Conservation (phyloP, 441 rosid genomes). For the Eruca vesicaria region DNA sequence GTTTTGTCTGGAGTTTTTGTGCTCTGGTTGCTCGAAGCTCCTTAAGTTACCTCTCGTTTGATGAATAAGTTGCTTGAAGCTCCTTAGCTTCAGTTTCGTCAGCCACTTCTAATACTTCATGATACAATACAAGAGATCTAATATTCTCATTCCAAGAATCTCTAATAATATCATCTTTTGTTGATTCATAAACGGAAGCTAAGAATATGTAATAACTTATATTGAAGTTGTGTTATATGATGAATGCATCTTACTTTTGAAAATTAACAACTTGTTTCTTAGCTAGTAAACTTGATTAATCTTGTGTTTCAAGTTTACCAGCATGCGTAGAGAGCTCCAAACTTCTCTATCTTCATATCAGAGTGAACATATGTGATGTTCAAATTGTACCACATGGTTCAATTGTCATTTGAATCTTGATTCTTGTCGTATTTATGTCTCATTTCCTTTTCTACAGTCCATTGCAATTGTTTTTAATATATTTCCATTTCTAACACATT, state of each 20-base stretch:
- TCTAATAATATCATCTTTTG: not conserved
- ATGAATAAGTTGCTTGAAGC: not conserved
- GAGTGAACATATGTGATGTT: not conserved
- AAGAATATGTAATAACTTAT: not conserved
- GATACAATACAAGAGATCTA: not conserved
- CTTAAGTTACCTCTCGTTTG: slow-evolving; percentile 16
- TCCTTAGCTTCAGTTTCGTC: too few species aligned
- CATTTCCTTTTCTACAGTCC: not conserved
- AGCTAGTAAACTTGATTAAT: not conserved
- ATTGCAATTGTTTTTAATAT: too few species aligned
- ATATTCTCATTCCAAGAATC: not conserved
- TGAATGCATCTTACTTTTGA: not conserved
- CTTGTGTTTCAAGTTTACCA: not conserved
- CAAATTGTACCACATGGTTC: not conserved
- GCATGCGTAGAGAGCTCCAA: not conserved
- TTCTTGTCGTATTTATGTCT: not conserved
- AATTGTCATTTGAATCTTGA: not conserved
- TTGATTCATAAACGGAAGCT: not conserved
- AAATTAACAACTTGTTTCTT: not conserved
- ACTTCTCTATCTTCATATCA: not conserved
- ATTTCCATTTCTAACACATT: not conserved
- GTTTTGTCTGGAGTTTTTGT: slow-evolving; percentile 73
- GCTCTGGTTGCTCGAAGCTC: slow-evolving; percentile 60
- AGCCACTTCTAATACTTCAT: too few species aligned
- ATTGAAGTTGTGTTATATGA: not conserved